phyloP scores from a whole-genome alignment of 768 basidiomycete genomes.

The Lactifluus hygrophoroides region DNA sequence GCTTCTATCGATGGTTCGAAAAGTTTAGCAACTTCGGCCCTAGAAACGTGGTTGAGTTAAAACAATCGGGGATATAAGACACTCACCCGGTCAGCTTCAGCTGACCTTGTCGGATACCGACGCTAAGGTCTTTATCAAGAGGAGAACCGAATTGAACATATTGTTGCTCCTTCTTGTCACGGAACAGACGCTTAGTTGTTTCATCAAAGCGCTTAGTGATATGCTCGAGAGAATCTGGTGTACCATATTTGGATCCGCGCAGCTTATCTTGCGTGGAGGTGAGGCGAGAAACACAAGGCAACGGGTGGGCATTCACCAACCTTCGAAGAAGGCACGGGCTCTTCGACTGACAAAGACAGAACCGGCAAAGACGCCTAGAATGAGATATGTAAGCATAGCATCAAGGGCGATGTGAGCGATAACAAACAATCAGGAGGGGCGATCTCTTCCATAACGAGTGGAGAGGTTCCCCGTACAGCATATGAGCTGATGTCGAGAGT shows the following conservation, averaged over 20 bases:
- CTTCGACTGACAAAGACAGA: constrained; percentile 76
- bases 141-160: constrained; percentile 74
- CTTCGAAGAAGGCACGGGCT: constrained; percentile 63
- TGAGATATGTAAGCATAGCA: neutral
- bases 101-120: constrained; percentile 64
- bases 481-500: constrained; percentile 79
- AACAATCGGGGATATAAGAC: neutral
- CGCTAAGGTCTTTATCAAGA: constrained; percentile 60
- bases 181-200: constrained; percentile 72
- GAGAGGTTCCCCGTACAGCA: constrained; percentile 57
- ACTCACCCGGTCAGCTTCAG: constrained; percentile 61
- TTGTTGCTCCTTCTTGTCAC: constrained; percentile 56
- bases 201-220: constrained; percentile 77
- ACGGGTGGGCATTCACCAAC: constrained; percentile 28
- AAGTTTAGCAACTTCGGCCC: constrained; percentile 51
- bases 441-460: constrained; percentile 74
- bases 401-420: neutral
- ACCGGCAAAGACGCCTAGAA: constrained; percentile 65
- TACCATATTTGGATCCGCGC: constrained; percentile 63
- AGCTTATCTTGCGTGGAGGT: constrained; percentile 50
- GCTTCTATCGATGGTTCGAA: constrained; percentile 77
- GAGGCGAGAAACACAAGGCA: neutral
- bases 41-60: constrained; percentile 15
- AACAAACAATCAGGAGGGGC: constrained; percentile 71
- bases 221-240: constrained; percentile 62